phyloP scores from a whole-genome alignment of 768 basidiomycete genomes.

The Sarcodon aspratus region DNA sequence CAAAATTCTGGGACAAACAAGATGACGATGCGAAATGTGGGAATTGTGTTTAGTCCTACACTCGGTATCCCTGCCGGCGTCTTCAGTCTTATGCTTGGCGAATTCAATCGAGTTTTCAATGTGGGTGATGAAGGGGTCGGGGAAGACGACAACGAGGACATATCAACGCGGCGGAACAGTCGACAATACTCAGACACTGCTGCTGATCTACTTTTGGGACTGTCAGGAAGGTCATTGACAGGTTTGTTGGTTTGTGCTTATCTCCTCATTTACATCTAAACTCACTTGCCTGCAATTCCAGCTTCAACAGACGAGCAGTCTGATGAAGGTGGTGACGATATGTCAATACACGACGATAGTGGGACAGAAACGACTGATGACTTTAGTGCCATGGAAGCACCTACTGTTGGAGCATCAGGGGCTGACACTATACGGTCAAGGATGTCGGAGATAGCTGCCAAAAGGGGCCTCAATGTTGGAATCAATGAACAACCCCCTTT shows the following conservation, averaged over 20 bases:
- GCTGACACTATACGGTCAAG: slow-evolving; percentile 18
- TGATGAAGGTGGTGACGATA: slow-evolving; percentile 51
- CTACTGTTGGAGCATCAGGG: slow-evolving; percentile 12
- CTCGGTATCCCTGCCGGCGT: slow-evolving; percentile 97
- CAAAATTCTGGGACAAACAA: slow-evolving; percentile 86
- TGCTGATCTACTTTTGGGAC: slow-evolving; percentile 72
- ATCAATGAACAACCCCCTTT: slow-evolving; percentile 50
- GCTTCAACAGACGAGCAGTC: slow-evolving; percentile 50
- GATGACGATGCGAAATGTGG: slow-evolving; percentile 98
- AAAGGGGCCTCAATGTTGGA: slow-evolving; percentile 59
- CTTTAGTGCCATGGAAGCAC: slow-evolving; percentile 12
- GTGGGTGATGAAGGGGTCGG: slow-evolving; percentile 39
- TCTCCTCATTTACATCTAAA: slow-evolving; percentile 5
- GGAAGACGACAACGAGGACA: slow-evolving; percentile 11
- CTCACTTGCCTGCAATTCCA: slow-evolving; percentile 11
- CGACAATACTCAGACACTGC: slow-evolving; percentile 75
- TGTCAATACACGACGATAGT: slow-evolving; percentile 61
- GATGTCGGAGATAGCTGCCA: slow-evolving; percentile 53
- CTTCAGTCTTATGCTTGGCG: slow-evolving; percentile 87
- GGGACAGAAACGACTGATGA: slow-evolving; percentile 41
- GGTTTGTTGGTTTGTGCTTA: slow-evolving; percentile 30
- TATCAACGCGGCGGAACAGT: slow-evolving; percentile 53
- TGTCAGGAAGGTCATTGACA: slow-evolving; percentile 56
- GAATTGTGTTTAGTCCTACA: slow-evolving; percentile 97
- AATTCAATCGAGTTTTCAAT: slow-evolving; percentile 91